phyloP scores from a whole-genome alignment of 169 alveolate species.

The Eimeria falciformis region DNA sequence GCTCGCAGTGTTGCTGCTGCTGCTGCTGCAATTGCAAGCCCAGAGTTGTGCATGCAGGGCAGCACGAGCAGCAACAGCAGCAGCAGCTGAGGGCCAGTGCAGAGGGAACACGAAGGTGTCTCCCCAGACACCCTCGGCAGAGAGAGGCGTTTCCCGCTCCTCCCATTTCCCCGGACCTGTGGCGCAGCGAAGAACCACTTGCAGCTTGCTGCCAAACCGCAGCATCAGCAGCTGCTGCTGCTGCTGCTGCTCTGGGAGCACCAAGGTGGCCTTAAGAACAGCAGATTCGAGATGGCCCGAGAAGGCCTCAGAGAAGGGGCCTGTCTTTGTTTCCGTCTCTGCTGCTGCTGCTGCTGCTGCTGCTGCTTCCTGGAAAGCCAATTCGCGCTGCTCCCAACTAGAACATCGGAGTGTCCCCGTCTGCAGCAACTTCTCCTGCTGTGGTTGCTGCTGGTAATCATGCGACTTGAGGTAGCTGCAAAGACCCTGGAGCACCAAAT shows the following conservation, averaged over 20 bases:
- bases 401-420: neutral
- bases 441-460: constrained; percentile 2
- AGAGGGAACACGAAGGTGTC: constrained; percentile 37
- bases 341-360: constrained; percentile 53
- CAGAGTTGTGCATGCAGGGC: constrained; percentile 54
- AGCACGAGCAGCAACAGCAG: constrained; percentile 62
- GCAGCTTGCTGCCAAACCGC: constrained; percentile 58
- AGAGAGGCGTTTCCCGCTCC: constrained; percentile 45
- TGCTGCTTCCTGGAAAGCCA: constrained; percentile 49
- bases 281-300: constrained; percentile 59
- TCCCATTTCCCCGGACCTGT: constrained; percentile 67
- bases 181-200: constrained; percentile 60
- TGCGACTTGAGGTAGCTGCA: neutral
- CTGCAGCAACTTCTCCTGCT: neutral
- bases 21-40: constrained; percentile 23
- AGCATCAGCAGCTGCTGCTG: constrained; percentile 11
- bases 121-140: constrained; percentile 41
- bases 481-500: constrained; percentile 38
- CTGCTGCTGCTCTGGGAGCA: constrained; percentile 42
- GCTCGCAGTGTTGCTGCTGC: neutral
- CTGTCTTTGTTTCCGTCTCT: neutral
- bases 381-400: constrained; percentile 51
- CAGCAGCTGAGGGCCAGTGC: constrained; percentile 69
- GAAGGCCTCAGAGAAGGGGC: neutral
- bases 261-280: constrained; percentile 25